Evolutionary conservation across 78 protist species (phyloP), one percentile per base, ranked within the genome.

Genomic region (Emiliania huxleyi): DNA sequence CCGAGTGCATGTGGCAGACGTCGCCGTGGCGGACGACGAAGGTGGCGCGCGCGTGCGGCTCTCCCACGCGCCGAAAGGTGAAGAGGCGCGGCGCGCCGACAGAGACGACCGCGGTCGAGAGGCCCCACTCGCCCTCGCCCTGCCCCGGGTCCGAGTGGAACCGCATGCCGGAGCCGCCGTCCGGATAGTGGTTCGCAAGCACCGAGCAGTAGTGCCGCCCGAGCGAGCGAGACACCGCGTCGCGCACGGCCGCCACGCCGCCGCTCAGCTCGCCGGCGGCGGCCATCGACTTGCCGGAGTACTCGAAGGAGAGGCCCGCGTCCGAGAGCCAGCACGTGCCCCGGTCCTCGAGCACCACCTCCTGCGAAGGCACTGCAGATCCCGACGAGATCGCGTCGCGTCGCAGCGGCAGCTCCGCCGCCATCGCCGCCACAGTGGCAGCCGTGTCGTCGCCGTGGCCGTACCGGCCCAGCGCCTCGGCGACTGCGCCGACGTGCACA

Each of bases 131-230:
- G 44, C 33, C 37, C n/a, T 73, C 83, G 83, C 44, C 83, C 83
- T 73, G 83, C 83, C 83, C 83, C 22, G 83, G 83, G 42, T 73
- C 83, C 19, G 83, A 73, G 83, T 73, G 83, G 42, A 35, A 73
- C 33, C 83, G 83, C 83, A 73, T 73, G 43, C 43, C 83, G 44
- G 42, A 29, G 40, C 5, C 42, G 44, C 44, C 83, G 83, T 73
- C 19, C 23, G 37, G 44, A 35, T 73, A 73, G 42, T 35, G 21
- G 42, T 73, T 73, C 40, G n/a, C 83, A 6, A 73, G 83, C 33
- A 29, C 37, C 44, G 44, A 35, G 83, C 18, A 2, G 83, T 73
- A 73, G 19, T 42, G 37, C 43, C 83, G 83, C 33, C 44, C 37
- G 37, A 73, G 18, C 40, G 33, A 3, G 42, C 12, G 15, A 5